Evolutionary conservation across 179 eudicot species (phyloP).

Genomic region (Beta lomatogona): DNA sequence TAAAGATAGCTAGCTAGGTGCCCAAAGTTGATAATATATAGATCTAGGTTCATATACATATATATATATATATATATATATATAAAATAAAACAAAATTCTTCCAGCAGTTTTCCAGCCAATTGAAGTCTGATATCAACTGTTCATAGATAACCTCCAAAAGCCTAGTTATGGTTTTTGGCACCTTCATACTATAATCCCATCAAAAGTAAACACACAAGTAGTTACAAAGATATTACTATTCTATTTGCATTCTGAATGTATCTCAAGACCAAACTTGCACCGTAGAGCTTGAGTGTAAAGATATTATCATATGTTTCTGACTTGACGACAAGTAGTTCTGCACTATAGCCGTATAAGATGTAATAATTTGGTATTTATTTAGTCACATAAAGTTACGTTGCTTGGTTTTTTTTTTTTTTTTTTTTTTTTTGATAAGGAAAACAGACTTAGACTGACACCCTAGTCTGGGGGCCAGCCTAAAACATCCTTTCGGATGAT

Average conservation of each 20-base stretch:
- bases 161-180: slow-evolving; percentile 24
- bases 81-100: slow-evolving; percentile 16
- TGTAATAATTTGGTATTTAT: not conserved
- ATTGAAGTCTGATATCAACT: slow-evolving; percentile 9
- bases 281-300: not conserved
- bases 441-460: too few species aligned
- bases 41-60: not conserved
- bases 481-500: too few species aligned
- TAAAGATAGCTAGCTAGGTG: slow-evolving; percentile 1
- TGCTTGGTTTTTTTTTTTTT: too few species aligned
- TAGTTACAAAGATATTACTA: not conserved
- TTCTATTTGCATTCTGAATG: not conserved
- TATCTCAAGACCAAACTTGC: not conserved
- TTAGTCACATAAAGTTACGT: too few species aligned
- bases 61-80: not conserved
- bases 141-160: slow-evolving; percentile 20
- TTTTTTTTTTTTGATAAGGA: too few species aligned
- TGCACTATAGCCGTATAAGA: not conserved
- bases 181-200: not conserved
- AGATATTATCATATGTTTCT: not conserved
- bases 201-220: slow-evolving; percentile 20
- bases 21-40: slow-evolving; percentile 6
- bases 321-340: not conserved
- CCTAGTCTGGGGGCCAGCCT: too few species aligned
- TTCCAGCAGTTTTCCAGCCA: slow-evolving; percentile 21